These are phyloP conservation scores for Gypsophila paniculata DNA, from an alignment of 179 eudicot genomes.

Conservation along the genomic window DNA sequence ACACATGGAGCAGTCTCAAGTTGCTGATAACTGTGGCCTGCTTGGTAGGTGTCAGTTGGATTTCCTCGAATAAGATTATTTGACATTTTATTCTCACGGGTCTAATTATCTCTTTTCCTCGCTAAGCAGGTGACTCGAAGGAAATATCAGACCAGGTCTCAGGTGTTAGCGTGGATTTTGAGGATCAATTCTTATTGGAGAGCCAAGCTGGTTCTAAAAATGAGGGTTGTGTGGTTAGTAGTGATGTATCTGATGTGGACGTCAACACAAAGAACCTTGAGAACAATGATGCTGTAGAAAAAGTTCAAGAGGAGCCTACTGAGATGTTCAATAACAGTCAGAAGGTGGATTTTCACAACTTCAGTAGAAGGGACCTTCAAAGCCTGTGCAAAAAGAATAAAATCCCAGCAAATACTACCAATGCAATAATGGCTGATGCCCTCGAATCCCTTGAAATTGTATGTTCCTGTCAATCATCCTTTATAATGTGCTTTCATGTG, in stretches of 20 bases:
- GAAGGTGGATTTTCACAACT: conserved; percentile 62
- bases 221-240: conserved; percentile 5
- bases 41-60: conserved; percentile 18
- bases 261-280: conserved; percentile 5
- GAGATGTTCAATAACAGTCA: conserved; percentile 11
- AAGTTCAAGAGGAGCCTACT: conserved; percentile 12
- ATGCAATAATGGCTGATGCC: conserved; percentile 83
- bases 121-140: conserved; percentile 16
- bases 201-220: conserved; percentile 17
- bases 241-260: conserved; percentile 8
- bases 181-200: conserved; percentile 3
- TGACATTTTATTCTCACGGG: background rate
- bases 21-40: conserved; percentile 18
- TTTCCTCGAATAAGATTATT: background rate
- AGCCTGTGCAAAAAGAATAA: conserved; percentile 80
- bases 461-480: conserved; percentile 22
- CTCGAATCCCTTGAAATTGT: conserved; percentile 58
- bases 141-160: conserved; percentile 23
- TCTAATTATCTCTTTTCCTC: background rate
- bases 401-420: conserved; percentile 79
- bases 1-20: conserved; percentile 25
- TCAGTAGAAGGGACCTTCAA: conserved; percentile 72
- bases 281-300: background rate
- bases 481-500: background rate
- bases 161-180: conserved; percentile 15